These are phyloP conservation scores for Termitomyces sp. DNA, from an alignment of 1,284 basidiomycete genomes.

Conservation along the genomic window DNA sequence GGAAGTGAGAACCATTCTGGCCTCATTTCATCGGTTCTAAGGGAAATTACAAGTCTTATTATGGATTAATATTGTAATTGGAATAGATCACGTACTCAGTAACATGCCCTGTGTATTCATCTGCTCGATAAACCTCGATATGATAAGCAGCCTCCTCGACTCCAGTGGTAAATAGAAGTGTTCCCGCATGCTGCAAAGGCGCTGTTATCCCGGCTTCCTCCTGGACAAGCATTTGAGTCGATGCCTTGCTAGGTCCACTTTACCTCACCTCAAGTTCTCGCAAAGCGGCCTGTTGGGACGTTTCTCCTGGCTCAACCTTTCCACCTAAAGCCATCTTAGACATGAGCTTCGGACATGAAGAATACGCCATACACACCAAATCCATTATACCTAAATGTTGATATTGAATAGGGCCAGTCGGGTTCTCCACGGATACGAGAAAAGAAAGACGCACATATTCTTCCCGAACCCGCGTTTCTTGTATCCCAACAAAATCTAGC, in stretches of 20 bases:
- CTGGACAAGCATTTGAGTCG: constrained; percentile 31
- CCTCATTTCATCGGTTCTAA: constrained; percentile 65
- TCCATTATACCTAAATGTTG: constrained; percentile 52
- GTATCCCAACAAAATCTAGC: constrained; percentile 52
- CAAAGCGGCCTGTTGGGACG: constrained; percentile 50
- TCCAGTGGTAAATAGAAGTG: constrained; percentile 52
- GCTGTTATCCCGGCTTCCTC: constrained; percentile 75
- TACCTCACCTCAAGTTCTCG: constrained; percentile 56
- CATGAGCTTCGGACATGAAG: not conserved
- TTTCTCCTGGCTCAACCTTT: constrained; percentile 64
- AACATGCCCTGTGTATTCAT: constrained; percentile 45
- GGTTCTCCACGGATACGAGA: not conserved
- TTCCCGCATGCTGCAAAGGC: constrained; percentile 51
- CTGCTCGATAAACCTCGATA: constrained; percentile 62
- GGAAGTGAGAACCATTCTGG: constrained; percentile 56
- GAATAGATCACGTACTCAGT: constrained; percentile 50
- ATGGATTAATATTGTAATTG: not conserved
- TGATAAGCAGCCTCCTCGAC: constrained; percentile 54
- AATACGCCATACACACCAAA: constrained; percentile 39
- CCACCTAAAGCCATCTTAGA: constrained; percentile 38
- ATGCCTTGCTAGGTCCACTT: not conserved
- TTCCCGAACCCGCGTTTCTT: constrained; percentile 71
- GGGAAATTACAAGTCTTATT: not conserved
- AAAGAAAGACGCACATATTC: constrained; percentile 41
- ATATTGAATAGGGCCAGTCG: not conserved